Conservation (phyloP, 2,329 filamentous ascomycete genomes). For the Calonectria fujianensis region DNA sequence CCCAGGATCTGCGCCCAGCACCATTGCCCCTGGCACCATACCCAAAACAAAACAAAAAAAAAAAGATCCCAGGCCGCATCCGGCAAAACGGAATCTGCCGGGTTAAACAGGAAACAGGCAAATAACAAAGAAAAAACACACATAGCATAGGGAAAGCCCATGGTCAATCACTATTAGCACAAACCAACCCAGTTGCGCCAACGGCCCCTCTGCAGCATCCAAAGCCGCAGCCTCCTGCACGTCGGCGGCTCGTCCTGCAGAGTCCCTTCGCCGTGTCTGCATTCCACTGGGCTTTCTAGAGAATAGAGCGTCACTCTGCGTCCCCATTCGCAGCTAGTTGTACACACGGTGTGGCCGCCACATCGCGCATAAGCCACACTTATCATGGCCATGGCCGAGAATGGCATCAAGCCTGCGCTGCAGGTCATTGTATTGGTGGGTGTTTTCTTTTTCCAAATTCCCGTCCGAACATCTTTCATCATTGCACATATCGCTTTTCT, state of each 20-base stretch:
- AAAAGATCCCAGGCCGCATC: conserved; percentile 12
- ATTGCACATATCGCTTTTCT: neutral
- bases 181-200: conserved; percentile 19
- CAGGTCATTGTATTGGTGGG: conserved; percentile 86
- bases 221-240: conserved; percentile 23
- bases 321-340: conserved; percentile 18
- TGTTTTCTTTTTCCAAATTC: conserved; percentile 51
- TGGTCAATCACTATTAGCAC: conserved; percentile 17
- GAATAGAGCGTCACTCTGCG: conserved; percentile 12
- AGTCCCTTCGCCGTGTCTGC: conserved; percentile 17
- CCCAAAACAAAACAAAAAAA: conserved; percentile 15
- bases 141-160: conserved; percentile 13
- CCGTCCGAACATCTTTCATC: neutral
- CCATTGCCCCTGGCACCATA: conserved; percentile 12
- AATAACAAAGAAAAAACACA: neutral
- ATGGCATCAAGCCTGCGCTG: conserved; percentile 70
- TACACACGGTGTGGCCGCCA: conserved; percentile 32
- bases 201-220: conserved; percentile 29
- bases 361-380: conserved; percentile 24
- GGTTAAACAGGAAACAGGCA: neutral
- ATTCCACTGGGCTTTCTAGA: neutral
- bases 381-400: conserved; percentile 49
- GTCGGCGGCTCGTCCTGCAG: conserved; percentile 13
- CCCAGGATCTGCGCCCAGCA: conserved; percentile 17
- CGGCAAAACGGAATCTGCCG: conserved; percentile 8